Evolutionary conservation across 495 filamentous ascomycete genomes (phyloP).

Genomic region (Talaromyces wortmannii): DNA sequence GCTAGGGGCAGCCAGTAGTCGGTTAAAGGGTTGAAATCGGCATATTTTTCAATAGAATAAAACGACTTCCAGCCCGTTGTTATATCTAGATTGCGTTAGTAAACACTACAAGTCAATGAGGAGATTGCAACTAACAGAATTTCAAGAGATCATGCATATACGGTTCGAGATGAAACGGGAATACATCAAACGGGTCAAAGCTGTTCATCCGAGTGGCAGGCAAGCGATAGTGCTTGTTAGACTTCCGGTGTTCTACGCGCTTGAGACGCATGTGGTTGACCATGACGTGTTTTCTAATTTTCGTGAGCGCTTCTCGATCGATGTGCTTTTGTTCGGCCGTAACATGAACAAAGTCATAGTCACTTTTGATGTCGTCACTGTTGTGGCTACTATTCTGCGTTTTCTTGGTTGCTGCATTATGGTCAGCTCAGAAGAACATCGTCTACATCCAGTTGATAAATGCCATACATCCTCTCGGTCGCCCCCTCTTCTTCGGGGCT

Average conservation of each 20-base stretch:
- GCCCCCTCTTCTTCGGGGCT: background rate
- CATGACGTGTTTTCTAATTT: constrained; percentile 44
- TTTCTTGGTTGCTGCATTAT: background rate
- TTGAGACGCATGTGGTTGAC: background rate
- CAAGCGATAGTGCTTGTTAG: background rate
- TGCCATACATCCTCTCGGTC: constrained; percentile 1
- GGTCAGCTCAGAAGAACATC: background rate
- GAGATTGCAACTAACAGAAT: background rate
- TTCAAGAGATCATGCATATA: constrained; percentile 3
- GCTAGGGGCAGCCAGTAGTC: constrained; percentile 1
- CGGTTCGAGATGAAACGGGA: background rate
- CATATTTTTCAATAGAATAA: background rate
- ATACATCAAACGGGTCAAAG: constrained; percentile 1
- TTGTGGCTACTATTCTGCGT: background rate
- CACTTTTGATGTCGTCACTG: background rate
- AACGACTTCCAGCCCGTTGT: constrained; percentile 1
- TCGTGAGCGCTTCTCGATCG: constrained; percentile 23
- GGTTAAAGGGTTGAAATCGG: background rate
- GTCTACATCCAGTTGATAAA: background rate
- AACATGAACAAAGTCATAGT: background rate
- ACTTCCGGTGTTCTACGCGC: background rate
- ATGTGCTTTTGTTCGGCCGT: constrained; percentile 7
- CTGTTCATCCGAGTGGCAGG: background rate
- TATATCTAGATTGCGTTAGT: background rate
- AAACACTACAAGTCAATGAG: background rate